Percentiles rank a stretch among this genome's conserved stretches.
Conservation (phyloP, 2,329 filamentous ascomycete genomes). For the Trichophyton mentagrophytes region DNA sequence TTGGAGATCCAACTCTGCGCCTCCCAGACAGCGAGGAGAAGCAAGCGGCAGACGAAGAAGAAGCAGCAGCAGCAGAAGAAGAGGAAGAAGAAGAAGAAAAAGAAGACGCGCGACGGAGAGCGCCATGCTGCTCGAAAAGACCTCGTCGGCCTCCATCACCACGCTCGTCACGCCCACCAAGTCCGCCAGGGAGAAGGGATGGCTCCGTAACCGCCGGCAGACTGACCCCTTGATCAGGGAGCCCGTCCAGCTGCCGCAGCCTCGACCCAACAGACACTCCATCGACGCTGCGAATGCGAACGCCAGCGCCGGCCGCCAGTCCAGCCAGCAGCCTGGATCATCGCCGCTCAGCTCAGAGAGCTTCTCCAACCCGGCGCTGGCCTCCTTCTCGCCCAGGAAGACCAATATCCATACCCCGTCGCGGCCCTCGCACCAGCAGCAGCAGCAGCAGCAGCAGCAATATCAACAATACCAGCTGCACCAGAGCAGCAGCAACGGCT, state of each 20-base stretch:
- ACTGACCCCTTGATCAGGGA: conserved; percentile 11
- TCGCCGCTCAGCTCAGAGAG: conserved; percentile 16
- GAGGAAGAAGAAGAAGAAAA: too few species aligned
- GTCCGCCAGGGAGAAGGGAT: conserved; percentile 5
- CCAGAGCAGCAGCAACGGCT: conserved; percentile 3
- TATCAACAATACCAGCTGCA: conserved; percentile 6
- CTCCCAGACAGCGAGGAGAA: neutral
- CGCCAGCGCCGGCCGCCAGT: neutral
- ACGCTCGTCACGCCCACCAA: neutral
- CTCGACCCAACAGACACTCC: conserved; percentile 7
- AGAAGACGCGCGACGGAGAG: neutral
- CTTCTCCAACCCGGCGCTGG: conserved; percentile 19
- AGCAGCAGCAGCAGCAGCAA: neutral
- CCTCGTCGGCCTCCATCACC: neutral
- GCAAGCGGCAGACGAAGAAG: too few species aligned
- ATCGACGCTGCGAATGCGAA: conserved; percentile 7
- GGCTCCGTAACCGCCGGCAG: conserved; percentile 9
- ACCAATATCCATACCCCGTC: conserved; percentile 8
- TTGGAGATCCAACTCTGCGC: neutral
- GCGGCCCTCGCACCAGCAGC: neutral
- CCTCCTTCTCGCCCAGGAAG: conserved; percentile 18
- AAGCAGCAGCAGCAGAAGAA: too few species aligned
- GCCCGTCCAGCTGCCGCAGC: neutral
- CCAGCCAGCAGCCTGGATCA: conserved; percentile 12
- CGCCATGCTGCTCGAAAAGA: conserved; percentile 1